phyloP scores from a whole-genome alignment of 2,329 filamentous ascomycete species.

The Lecanicillium sp. region DNA sequence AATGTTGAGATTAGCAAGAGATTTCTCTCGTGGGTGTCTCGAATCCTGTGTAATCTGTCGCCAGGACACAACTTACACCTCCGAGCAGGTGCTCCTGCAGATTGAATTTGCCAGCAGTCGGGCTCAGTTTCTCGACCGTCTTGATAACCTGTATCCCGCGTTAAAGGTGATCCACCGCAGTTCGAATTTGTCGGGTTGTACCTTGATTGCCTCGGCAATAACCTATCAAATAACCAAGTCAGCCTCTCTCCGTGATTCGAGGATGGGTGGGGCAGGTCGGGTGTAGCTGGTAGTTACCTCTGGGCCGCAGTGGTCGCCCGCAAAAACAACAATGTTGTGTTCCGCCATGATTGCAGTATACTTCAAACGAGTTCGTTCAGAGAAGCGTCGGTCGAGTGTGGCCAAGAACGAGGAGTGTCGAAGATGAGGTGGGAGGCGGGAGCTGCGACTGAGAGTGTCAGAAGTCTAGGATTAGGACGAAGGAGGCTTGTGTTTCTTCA shows the following conservation, averaged over 20 bases:
- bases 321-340: conserved; percentile 76
- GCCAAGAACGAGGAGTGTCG: too few relatives aligned
- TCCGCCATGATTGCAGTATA: conserved; percentile 64
- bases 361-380: too few relatives aligned
- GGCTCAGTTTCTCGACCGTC: conserved; percentile 65
- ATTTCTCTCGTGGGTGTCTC: background rate
- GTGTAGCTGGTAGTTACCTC: too few relatives aligned
- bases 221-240: conserved; percentile 43
- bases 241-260: background rate
- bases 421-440: too few relatives aligned
- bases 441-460: too few relatives aligned
- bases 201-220: conserved; percentile 78
- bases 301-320: conserved; percentile 77
- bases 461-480: too few relatives aligned
- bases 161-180: background rate
- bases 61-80: conserved; percentile 61
- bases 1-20: conserved; percentile 4
- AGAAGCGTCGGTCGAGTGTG: too few relatives aligned
- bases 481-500: too few relatives aligned
- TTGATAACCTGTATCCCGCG: conserved; percentile 60
- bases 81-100: conserved; percentile 86
- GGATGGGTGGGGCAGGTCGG: conserved; percentile 25
- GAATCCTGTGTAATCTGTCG: too few relatives aligned
- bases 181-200: conserved; percentile 29
- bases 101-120: conserved; percentile 71